phyloP scores from a whole-genome alignment of 129 eudicot species.

The Saussurea involucrata region DNA sequence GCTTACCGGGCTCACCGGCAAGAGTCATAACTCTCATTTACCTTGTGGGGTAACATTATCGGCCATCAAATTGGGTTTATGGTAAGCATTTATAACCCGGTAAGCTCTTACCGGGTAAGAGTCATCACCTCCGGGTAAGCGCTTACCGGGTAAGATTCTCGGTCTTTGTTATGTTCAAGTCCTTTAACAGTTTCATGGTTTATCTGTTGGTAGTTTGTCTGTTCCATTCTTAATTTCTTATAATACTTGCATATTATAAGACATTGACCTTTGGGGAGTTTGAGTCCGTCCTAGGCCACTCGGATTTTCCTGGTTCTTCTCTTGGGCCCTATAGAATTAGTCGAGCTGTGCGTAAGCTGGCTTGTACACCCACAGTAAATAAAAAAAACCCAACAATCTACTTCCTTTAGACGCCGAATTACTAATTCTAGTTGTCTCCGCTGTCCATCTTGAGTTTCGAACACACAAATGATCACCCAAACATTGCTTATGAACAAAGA shows the following conservation, averaged over 20 bases:
- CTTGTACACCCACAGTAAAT: neutral
- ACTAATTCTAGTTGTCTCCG: neutral
- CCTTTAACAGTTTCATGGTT: constrained; percentile 15
- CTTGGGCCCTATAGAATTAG: neutral
- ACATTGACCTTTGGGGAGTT: neutral
- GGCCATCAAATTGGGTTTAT: no score
- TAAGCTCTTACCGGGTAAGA: no score
- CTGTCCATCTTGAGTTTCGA: neutral
- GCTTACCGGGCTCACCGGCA: no score
- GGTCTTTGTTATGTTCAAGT: no score
- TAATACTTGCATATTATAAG: neutral
- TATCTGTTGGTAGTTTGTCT: constrained; percentile 22
- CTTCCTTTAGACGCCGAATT: neutral
- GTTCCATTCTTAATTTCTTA: neutral
- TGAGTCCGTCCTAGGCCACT: neutral
- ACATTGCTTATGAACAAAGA: constrained; percentile 17
- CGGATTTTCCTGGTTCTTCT: neutral
- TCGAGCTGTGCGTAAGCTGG: neutral
- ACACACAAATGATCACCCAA: neutral
- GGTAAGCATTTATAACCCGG: no score
- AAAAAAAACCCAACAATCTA: neutral
- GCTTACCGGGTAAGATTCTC: no score
- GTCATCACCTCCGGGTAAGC: no score
- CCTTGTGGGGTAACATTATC: no score
- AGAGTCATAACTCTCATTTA: no score